Evolutionary conservation across 768 basidiomycete species (phyloP), one percentile per base, ranked within the genome.

Genomic region (Russula griseocarnosa): DNA sequence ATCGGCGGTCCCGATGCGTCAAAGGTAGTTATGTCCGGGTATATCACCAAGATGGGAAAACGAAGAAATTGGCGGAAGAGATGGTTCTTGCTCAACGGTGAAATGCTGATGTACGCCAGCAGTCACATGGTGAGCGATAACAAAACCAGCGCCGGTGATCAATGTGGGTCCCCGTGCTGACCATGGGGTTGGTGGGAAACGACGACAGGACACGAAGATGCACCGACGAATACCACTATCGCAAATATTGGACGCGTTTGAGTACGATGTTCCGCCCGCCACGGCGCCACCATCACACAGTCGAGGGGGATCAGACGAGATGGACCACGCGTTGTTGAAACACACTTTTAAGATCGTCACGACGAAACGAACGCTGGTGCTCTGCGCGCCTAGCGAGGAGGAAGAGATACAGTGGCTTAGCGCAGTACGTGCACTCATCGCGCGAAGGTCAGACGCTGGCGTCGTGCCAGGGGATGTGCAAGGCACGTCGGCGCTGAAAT

Each of bases 351-450:
- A 97, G 77, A 88, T 98, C 60, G 88, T 98, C 69, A 97, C 94
- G 42, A 94, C 96, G 59, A 94, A 96, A 74, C 85, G 93, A 65
- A 89, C 91, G 20, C 77, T 94, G 63, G 74, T 96, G 58, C 79
- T 98, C 28, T 97, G 94, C 70, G 97, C 97, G 8, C 96, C 97
- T 18, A 88, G 83, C 62, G 97, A 99, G 74, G 97, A 98, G 70
- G 96, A 98, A 70, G 97, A 98, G 77, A 95, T 98, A 74, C 92
- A 90, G 74, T 99, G 97, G 97, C 79, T 99, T 53, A 94, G 94
- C 56, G 94, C 96, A 11, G 85, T 98, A 44, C 87, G 94, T 56
- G 94, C 94, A 65, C 81, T 99, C 72, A 88, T 98, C 66, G 88
- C 89, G 22, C 80, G 91, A 59, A 79, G 92, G 69, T 72, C 75